These are phyloP conservation scores for Zasmidium citrigriseum DNA, from an alignment of 2,329 filamentous ascomycete species.

Conservation along the genomic window DNA sequence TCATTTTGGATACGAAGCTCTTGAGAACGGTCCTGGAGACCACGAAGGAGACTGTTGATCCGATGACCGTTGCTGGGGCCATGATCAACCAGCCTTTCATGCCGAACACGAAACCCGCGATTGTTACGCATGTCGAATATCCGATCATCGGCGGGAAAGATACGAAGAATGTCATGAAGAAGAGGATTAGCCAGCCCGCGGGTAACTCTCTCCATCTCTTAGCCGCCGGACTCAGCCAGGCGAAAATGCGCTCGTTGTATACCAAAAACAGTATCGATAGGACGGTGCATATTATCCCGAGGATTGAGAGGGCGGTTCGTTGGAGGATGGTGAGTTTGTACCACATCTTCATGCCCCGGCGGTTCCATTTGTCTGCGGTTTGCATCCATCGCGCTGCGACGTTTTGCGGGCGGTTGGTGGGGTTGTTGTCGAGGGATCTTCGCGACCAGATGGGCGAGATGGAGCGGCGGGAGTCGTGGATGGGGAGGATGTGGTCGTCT, in stretches of 20 bases:
- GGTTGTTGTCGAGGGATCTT: slow-evolving; percentile 14
- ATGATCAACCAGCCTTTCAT: slow-evolving; percentile 83
- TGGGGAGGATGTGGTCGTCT: slow-evolving; percentile 40
- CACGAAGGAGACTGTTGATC: slow-evolving; percentile 77
- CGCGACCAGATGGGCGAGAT: slow-evolving; percentile 21
- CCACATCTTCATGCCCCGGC: slow-evolving; percentile 53
- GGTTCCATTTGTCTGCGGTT: slow-evolving; percentile 47
- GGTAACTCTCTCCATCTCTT: slow-evolving; percentile 73
- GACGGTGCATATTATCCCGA: slow-evolving; percentile 50
- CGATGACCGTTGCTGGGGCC: slow-evolving; percentile 73
- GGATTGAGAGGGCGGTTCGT: slow-evolving; percentile 58
- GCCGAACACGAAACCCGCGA: slow-evolving; percentile 71
- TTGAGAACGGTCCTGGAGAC: slow-evolving; percentile 78
- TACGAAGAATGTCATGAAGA: slow-evolving; percentile 71
- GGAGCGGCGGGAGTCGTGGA: slow-evolving; percentile 35
- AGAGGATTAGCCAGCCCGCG: slow-evolving; percentile 74
- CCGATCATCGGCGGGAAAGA: slow-evolving; percentile 87
- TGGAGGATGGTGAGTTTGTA: slow-evolving; percentile 61
- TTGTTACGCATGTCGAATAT: slow-evolving; percentile 74
- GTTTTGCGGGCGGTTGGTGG: slow-evolving; percentile 31
- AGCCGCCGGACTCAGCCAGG: slow-evolving; percentile 70
- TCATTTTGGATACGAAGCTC: slow-evolving; percentile 74
- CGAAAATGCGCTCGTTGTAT: slow-evolving; percentile 79
- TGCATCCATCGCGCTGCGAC: slow-evolving; percentile 43
- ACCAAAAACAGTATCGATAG: slow-evolving; percentile 69